Conservation (phyloP, 139 green algal species). For the Chlorella ohadii region DNA sequence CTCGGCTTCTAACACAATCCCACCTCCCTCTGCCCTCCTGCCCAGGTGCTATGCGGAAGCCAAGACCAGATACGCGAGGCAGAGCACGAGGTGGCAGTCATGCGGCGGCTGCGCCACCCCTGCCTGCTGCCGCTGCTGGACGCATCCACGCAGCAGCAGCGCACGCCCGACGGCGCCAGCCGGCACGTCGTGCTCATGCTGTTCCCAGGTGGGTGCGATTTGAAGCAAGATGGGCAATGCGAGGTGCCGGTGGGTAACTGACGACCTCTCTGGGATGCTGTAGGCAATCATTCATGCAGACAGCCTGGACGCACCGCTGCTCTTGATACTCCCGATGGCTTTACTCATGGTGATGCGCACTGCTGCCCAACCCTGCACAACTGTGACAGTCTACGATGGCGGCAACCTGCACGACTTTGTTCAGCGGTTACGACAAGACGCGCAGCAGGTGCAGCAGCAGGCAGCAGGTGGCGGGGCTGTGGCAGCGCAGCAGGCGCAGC, state of each 20-base stretch:
- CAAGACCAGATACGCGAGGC: conserved; percentile 53
- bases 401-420: conserved; percentile 64
- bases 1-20: neutral
- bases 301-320: too few relatives aligned
- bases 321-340: too few relatives aligned
- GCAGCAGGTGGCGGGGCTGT: neutral
- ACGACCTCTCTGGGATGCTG: too few relatives aligned
- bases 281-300: too few relatives aligned
- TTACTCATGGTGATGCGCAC: too few relatives aligned
- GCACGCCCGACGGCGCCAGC: conserved; percentile 12
- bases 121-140: conserved; percentile 75
- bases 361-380: too few relatives aligned
- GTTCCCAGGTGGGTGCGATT: conserved; percentile 42
- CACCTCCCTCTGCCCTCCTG: too few relatives aligned
- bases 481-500: neutral
- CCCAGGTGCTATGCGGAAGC: conserved; percentile 57
- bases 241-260: neutral
- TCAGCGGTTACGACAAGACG: conserved; percentile 31
- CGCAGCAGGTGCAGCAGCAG: neutral
- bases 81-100: conserved; percentile 56
- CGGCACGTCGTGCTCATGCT: conserved; percentile 58
- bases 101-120: conserved; percentile 61
- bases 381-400: conserved; percentile 49
- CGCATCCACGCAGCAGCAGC: conserved; percentile 10
- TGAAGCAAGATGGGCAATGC: neutral